A percentile compares a stretch with the other conserved stretches of the same genome.
These are phyloP conservation scores for Rosa multiflora DNA, from an alignment of 306 rosid species.

Conservation along the genomic window DNA sequence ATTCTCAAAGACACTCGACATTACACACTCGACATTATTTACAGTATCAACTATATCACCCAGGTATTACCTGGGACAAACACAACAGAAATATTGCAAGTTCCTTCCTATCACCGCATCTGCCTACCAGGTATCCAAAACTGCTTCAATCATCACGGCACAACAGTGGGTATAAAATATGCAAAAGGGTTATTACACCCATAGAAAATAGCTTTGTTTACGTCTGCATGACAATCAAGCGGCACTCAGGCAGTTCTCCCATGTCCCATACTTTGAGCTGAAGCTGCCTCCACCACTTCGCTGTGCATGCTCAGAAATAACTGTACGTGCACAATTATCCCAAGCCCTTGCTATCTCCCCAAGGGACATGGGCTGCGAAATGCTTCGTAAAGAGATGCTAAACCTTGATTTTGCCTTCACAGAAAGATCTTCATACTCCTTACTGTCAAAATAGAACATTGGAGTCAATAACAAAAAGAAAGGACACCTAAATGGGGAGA, in stretches of 20 bases:
- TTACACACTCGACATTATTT: slow-evolving; percentile 1
- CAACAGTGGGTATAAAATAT: neutral
- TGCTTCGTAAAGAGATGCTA: slow-evolving; percentile 67
- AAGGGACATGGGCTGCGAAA: slow-evolving; percentile 83
- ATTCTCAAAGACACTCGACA: neutral
- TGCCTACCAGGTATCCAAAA: neutral
- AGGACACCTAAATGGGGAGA: neutral
- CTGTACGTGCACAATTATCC: slow-evolving; percentile 79
- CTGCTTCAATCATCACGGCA: neutral
- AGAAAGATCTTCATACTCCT: slow-evolving; percentile 78
- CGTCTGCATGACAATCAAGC: slow-evolving; percentile 30
- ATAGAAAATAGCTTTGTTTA: neutral
- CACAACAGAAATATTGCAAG: neutral
- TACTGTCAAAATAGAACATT: slow-evolving; percentile 42
- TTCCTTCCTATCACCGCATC: neutral
- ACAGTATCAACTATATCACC: neutral
- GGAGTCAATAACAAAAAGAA: slow-evolving; percentile 1
- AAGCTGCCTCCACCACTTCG: slow-evolving; percentile 89
- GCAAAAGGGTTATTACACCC: neutral
- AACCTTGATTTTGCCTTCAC: slow-evolving; percentile 74
- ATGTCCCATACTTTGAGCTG: slow-evolving; percentile 83
- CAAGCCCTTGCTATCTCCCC: slow-evolving; percentile 75
- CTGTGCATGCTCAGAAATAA: slow-evolving; percentile 77
- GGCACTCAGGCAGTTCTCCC: slow-evolving; percentile 72
- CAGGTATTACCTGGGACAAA: neutral